These are phyloP conservation scores for Diversispora eburnea DNA, from an alignment of 192 early-diverging fungal species.

Conservation along the genomic window DNA sequence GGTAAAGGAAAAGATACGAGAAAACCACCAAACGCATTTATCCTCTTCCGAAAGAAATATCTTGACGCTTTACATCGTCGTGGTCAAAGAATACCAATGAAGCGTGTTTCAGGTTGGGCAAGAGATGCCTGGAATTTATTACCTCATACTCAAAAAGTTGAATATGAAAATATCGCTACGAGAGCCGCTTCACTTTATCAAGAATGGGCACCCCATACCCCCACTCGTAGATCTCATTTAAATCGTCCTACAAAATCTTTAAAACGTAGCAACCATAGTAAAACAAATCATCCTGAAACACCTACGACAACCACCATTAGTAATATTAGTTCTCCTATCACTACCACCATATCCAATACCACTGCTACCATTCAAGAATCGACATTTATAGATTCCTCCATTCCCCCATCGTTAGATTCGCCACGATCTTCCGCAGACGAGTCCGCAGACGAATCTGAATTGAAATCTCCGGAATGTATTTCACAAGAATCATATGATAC, in stretches of 20 bases:
- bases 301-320: too few relatives aligned
- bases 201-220: not conserved
- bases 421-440: too few relatives aligned
- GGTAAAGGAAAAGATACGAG: not conserved
- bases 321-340: too few relatives aligned
- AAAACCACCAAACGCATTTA: constrained; percentile 7
- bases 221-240: not conserved
- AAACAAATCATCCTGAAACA: too few relatives aligned
- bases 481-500: too few relatives aligned
- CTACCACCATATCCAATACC: too few relatives aligned
- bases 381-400: too few relatives aligned
- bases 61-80: constrained; percentile 8
- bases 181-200: constrained; percentile 1
- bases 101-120: constrained; percentile 2
- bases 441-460: too few relatives aligned
- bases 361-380: too few relatives aligned
- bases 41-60: not conserved
- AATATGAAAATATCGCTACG: not conserved
- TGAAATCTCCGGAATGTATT: too few relatives aligned
- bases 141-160: not conserved
- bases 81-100: not conserved
- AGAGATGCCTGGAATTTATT: constrained; percentile 12
- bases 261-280: too few relatives aligned
- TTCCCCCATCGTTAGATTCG: too few relatives aligned
- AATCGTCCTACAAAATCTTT: not conserved